Evolutionary conservation across 1,284 basidiomycete species (phyloP).

Genomic region (Trichosporon faecale): DNA sequence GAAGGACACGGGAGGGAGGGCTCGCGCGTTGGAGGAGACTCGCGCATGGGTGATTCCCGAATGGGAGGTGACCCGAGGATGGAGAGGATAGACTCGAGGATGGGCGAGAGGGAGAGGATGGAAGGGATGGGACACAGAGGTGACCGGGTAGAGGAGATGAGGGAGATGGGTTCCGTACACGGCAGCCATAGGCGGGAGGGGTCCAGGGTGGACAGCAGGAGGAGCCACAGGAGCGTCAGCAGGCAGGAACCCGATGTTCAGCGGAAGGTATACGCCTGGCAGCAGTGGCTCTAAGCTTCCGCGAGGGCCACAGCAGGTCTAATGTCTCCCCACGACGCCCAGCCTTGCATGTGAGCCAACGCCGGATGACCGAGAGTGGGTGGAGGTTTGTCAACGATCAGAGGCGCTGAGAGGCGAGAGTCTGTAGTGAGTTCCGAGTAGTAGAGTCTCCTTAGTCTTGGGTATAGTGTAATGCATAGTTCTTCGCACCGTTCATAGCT

Average conservation of each 20-base stretch:
- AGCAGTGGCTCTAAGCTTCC: constrained; percentile 21
- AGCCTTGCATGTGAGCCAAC: too few relatives aligned
- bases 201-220: neutral
- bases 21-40: neutral
- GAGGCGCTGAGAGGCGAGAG: too few relatives aligned
- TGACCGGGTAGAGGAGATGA: neutral
- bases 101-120: neutral
- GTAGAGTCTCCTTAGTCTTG: neutral
- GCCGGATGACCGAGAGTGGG: too few relatives aligned
- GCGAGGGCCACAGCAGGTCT: too few relatives aligned
- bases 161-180: neutral
- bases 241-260: constrained; percentile 4
- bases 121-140: neutral
- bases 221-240: neutral
- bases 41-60: too few relatives aligned
- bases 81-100: neutral
- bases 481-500: neutral
- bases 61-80: neutral
- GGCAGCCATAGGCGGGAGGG: neutral
- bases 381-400: too few relatives aligned
- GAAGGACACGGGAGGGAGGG: neutral
- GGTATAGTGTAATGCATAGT: constrained; percentile 4
- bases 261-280: constrained; percentile 21
- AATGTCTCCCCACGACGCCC: too few relatives aligned
- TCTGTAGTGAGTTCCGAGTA: neutral